Conservation (phyloP, 768 basidiomycete species). For the Boletales sp. region DNA sequence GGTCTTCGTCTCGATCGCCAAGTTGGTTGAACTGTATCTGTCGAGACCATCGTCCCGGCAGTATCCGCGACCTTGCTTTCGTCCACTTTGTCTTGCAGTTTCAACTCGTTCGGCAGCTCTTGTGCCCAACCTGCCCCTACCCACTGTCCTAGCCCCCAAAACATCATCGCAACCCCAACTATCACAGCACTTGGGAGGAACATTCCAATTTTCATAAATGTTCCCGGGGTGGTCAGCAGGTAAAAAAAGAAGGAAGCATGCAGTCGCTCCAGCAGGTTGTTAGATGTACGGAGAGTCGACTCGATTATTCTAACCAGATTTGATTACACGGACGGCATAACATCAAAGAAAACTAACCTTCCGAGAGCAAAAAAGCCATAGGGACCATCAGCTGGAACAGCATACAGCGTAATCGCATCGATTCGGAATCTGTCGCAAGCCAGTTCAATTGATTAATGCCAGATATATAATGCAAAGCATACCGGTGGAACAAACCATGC, state of each 20-base stretch:
- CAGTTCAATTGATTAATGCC: neutral
- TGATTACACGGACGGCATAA: neutral
- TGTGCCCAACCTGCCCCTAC: conserved; percentile 58
- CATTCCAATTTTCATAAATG: conserved; percentile 85
- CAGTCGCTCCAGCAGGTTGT: conserved; percentile 92
- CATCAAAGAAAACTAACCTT: conserved; percentile 46
- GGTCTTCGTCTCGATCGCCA: conserved; percentile 42
- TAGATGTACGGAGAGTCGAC: conserved; percentile 83
- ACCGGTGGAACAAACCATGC: conserved; percentile 90
- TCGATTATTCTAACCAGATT: conserved; percentile 62
- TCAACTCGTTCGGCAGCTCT: neutral
- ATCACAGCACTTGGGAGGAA: conserved; percentile 88
- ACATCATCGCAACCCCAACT: conserved; percentile 80
- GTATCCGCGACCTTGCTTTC: conserved; percentile 9
- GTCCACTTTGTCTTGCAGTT: conserved; percentile 2
- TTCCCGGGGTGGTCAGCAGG: conserved; percentile 48
- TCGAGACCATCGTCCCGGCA: neutral
- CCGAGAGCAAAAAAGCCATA: conserved; percentile 95
- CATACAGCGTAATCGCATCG: conserved; percentile 90
- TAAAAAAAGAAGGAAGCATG: conserved; percentile 99
- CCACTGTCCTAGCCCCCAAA: conserved; percentile 77
- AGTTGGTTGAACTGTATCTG: neutral
- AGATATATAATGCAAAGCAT: conserved; percentile 20
- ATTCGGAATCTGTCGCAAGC: conserved; percentile 70
- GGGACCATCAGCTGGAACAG: conserved; percentile 81